A percentile compares a stretch with the other conserved stretches of the same genome.
phyloP scores from a whole-genome alignment of 371 early-diverging fungal genomes.

The Mortierella sp. region DNA sequence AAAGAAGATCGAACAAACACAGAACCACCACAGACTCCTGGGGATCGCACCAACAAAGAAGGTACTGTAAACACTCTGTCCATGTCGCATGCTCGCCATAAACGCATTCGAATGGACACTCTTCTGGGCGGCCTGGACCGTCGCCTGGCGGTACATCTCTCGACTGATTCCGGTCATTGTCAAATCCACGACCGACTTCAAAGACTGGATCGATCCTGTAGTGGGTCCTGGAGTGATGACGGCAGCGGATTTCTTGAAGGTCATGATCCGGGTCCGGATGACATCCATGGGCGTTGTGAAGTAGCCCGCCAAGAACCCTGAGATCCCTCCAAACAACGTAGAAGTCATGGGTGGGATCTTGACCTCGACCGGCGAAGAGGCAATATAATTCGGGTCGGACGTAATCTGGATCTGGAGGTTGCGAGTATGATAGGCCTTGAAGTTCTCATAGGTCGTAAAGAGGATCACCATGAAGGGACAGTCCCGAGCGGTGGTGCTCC shows the following conservation, averaged over 20 bases:
- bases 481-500: conserved; percentile 82
- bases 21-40: conserved; percentile 83
- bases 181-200: conserved; percentile 21
- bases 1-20: conserved; percentile 86
- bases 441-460: conserved; percentile 84
- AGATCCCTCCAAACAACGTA: conserved; percentile 82
- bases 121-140: conserved; percentile 18
- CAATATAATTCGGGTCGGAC: conserved; percentile 61
- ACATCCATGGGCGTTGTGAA: conserved; percentile 90
- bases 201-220: background rate
- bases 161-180: conserved; percentile 49
- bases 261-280: conserved; percentile 84
- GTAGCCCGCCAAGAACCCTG: conserved; percentile 85
- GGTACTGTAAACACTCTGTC: conserved; percentile 56
- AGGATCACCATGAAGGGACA: conserved; percentile 90
- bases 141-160: conserved; percentile 53
- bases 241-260: conserved; percentile 57
- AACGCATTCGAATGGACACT: conserved; percentile 39
- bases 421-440: conserved; percentile 80
- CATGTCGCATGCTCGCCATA: conserved; percentile 22
- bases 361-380: conserved; percentile 65
- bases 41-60: conserved; percentile 80
- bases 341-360: conserved; percentile 79
- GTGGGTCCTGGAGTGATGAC: background rate
- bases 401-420: conserved; percentile 56